phyloP scores from a whole-genome alignment of 2,329 filamentous ascomycete species.

The Neofusicoccum parvum region DNA sequence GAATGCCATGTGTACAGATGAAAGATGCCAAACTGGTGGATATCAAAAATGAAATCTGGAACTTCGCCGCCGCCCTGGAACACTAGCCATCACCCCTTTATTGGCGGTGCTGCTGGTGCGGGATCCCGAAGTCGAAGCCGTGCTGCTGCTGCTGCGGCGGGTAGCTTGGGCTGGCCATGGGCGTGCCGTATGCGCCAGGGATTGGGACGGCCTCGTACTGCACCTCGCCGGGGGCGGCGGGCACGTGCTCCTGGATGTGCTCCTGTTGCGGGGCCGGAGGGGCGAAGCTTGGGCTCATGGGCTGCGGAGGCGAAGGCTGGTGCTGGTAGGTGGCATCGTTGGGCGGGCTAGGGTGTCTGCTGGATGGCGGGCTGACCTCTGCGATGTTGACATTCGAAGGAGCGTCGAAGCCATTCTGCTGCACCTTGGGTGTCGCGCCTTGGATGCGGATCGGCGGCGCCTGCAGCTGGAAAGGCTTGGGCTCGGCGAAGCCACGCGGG shows the following conservation, averaged over 20 bases:
- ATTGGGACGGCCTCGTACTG: constrained; percentile 86
- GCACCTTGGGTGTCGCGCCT: constrained; percentile 71
- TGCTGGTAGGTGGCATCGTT: constrained; percentile 26
- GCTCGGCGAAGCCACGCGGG: constrained; percentile 49
- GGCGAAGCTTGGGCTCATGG: constrained; percentile 22
- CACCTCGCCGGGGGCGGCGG: constrained; percentile 75
- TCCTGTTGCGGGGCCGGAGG: constrained; percentile 31
- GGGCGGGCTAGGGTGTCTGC: background rate
- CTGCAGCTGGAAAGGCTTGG: constrained; percentile 79
- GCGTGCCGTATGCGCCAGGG: constrained; percentile 73
- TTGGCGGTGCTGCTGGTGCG: constrained; percentile 5
- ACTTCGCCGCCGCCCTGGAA: background rate
- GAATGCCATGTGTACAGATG: constrained; percentile 7
- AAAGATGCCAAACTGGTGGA: constrained; percentile 1
- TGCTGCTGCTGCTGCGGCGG: constrained; percentile 34
- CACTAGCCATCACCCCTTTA: background rate
- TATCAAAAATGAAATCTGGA: background rate
- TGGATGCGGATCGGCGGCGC: constrained; percentile 79
- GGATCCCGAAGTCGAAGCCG: constrained; percentile 42
- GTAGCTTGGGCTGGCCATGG: constrained; percentile 45
- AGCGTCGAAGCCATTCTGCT: constrained; percentile 64
- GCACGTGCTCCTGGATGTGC: constrained; percentile 64
- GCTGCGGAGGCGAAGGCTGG: constrained; percentile 30
- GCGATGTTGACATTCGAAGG: background rate
- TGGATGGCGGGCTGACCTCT: constrained; percentile 7